Evolutionary conservation across 2,329 filamentous ascomycete species (phyloP), one percentile per base, ranked within the genome.

Genomic region (Fusarium secorum): DNA sequence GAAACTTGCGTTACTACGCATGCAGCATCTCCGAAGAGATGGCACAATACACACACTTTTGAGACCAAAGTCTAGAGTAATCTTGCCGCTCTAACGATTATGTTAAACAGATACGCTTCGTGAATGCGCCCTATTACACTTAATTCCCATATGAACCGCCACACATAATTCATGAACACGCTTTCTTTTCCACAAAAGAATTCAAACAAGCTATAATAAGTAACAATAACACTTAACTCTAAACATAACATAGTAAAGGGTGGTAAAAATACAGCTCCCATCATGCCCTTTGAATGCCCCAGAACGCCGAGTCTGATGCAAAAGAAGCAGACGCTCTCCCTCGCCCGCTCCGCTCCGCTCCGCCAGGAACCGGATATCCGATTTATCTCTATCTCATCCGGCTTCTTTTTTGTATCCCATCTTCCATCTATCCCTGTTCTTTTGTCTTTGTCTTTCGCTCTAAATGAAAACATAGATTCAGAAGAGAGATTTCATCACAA

Each of bases 251-350:
- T 49, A 49, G 61, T 45, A 58, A 59, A 65, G 28, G 15, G 28
- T 30, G 53, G 41, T 52, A 33, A 59, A 71, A 66, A 74, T 63
- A 71, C 71, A 74, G 73, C 71, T 64, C 72, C 74, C 69, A 74
- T 75, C 74, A 72, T 75, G 69, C 73, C 74, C 70, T 75, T 72
- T 73, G 52, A 63, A 75, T 72, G 70, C 74, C 74, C 74, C 74
- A 72, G 68, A 76, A 76, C 74, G 74, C 74, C 74, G 64, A 71
- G 72, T 76, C 74, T 76, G 74, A 76, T 76, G 74, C 74, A 76
- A 75, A 72, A 63, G 63, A 63, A 73, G 69, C 73, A 72, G 66
- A 72, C 70, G 68, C 68, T 71, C 55, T 38, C 35, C 56, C 56
- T 68, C 55, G 69, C 64, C 68, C 68, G 64, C 55, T 61, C 68